Conservation (phyloP, 2,329 filamentous ascomycete species). For the Alternaria arbusti region DNA sequence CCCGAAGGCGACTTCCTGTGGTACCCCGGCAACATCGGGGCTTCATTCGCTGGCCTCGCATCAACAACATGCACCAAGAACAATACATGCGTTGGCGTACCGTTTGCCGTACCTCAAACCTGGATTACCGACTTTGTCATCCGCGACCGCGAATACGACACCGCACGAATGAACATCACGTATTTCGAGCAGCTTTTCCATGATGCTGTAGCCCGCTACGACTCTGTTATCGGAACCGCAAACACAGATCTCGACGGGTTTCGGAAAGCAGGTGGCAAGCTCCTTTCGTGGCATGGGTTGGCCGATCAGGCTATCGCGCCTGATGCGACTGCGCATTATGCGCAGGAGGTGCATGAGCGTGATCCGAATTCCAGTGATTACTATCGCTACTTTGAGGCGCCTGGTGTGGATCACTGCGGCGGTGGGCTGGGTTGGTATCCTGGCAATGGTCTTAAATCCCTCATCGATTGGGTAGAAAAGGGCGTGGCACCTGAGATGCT, state of each 20-base stretch:
- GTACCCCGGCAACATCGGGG: slow-evolving; percentile 15
- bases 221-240: slow-evolving; percentile 16
- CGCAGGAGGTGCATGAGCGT: slow-evolving; percentile 14
- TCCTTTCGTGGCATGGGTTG: slow-evolving; percentile 31
- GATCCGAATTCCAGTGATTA: slow-evolving; percentile 24
- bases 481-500: slow-evolving; percentile 28
- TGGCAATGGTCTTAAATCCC: slow-evolving; percentile 20
- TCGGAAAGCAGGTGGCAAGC: slow-evolving; percentile 26
- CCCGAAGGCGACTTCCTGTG: slow-evolving; percentile 19
- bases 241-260: slow-evolving; percentile 19
- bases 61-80: slow-evolving; percentile 17
- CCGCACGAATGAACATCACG: slow-evolving; percentile 4
- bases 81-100: slow-evolving; percentile 13
- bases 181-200: slow-evolving; percentile 14
- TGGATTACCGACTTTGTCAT: slow-evolving; percentile 23
- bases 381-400: slow-evolving; percentile 41
- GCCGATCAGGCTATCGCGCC: slow-evolving; percentile 19
- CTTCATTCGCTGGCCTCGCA: slow-evolving; percentile 9
- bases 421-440: slow-evolving; percentile 30
- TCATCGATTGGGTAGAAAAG: slow-evolving; percentile 41
- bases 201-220: slow-evolving; percentile 13
- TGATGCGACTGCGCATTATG: slow-evolving; percentile 19
- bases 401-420: slow-evolving; percentile 37
- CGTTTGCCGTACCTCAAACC: slow-evolving; percentile 9
- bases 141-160: slow-evolving; percentile 15